Evolutionary conservation across 2,329 filamentous ascomycete species (phyloP).

Genomic region (Nakataea oryzae): DNA sequence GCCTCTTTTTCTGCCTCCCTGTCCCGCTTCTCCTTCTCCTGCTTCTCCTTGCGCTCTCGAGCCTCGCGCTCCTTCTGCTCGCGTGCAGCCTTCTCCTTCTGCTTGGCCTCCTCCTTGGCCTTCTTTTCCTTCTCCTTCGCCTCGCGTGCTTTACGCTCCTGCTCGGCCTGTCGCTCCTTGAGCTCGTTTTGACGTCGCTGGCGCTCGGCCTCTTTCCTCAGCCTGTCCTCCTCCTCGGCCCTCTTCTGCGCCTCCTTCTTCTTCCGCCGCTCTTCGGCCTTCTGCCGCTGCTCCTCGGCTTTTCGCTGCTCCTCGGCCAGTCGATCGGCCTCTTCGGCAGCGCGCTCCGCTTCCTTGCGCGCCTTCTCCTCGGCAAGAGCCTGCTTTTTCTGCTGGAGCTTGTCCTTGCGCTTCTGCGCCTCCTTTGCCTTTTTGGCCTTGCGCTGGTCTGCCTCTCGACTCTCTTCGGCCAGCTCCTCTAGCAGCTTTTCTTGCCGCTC

Average conservation of each 20-base stretch:
- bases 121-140: constrained; percentile 75
- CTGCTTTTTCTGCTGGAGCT: constrained; percentile 80
- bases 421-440: constrained; percentile 92
- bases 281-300: constrained; percentile 68
- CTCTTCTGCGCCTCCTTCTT: constrained; percentile 87
- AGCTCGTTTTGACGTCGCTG: constrained; percentile 72
- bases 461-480: constrained; percentile 84
- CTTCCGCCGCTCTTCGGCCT: constrained; percentile 80
- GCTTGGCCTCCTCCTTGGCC: constrained; percentile 70
- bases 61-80: constrained; percentile 55
- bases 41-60: constrained; percentile 40
- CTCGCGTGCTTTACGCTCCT: constrained; percentile 74
- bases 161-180: constrained; percentile 73
- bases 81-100: constrained; percentile 63
- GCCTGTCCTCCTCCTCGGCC: constrained; percentile 78
- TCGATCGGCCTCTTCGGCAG: constrained; percentile 70
- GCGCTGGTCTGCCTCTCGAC: constrained; percentile 61
- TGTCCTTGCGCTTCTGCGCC: constrained; percentile 91
- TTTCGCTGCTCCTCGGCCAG: constrained; percentile 69
- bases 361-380: constrained; percentile 86
- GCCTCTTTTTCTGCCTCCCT: constrained; percentile 30
- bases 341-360: constrained; percentile 77
- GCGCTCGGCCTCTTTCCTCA: constrained; percentile 77
- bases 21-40: constrained; percentile 46
- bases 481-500: constrained; percentile 86